Conservation (phyloP, 2,329 filamentous ascomycete genomes). For the Exophiala bonariae region DNA sequence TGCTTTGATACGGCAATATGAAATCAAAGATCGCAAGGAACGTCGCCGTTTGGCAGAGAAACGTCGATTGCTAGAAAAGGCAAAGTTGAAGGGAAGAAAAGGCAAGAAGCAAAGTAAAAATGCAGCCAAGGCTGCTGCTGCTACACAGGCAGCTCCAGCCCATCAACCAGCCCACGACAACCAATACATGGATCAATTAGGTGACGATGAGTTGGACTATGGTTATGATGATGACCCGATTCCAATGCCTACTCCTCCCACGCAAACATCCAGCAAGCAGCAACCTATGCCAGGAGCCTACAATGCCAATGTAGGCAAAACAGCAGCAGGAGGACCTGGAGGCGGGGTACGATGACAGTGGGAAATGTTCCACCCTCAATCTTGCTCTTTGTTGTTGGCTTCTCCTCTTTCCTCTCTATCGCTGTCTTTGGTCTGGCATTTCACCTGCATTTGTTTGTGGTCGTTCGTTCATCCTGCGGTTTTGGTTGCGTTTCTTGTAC, state of each 20-base stretch:
- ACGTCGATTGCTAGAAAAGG: constrained; percentile 81
- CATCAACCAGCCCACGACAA: constrained; percentile 44
- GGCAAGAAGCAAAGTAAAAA: constrained; percentile 78
- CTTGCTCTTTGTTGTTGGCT: constrained; percentile 7
- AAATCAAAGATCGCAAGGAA: constrained; percentile 87
- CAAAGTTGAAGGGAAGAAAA: constrained; percentile 89
- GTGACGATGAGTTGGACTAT: constrained; percentile 51
- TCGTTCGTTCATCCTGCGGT: constrained; percentile 1
- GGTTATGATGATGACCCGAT: constrained; percentile 53
- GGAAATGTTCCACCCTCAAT: constrained; percentile 2
- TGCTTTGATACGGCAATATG: constrained; percentile 85
- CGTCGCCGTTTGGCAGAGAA: constrained; percentile 85
- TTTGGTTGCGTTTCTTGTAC: constrained; percentile 12
- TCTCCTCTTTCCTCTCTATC: constrained; percentile 15
- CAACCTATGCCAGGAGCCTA: constrained; percentile 17
- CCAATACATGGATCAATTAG: constrained; percentile 41
- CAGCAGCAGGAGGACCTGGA: constrained; percentile 21
- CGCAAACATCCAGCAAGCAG: constrained; percentile 33
- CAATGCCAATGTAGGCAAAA: constrained; percentile 18
- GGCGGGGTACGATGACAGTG: constrained; percentile 24
- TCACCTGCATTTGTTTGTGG: constrained; percentile 4
- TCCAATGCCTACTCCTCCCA: constrained; percentile 37
- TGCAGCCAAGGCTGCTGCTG: constrained; percentile 49
- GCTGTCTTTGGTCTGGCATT: constrained; percentile 8
- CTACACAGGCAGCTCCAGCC: constrained; percentile 32